phyloP scores from a whole-genome alignment of 805 yeast genomes.

The Candida suzukii region DNA sequence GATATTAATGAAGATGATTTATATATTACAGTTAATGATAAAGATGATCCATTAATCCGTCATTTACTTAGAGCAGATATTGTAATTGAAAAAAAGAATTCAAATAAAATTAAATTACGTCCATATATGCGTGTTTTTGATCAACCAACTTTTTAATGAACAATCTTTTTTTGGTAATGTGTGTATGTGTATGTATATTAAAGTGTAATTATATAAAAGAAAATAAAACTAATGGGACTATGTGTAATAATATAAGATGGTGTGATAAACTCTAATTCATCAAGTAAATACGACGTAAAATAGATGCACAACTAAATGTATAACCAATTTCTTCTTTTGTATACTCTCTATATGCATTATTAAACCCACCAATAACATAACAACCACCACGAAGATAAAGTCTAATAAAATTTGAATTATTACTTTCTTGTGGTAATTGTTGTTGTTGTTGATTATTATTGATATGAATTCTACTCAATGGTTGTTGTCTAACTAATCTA shows the following conservation, averaged over 20 bases:
- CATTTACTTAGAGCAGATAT: slow-evolving; percentile 20
- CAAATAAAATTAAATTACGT: slow-evolving; percentile 20
- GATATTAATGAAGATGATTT: slow-evolving; percentile 6
- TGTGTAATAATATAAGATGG: not conserved
- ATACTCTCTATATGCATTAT: slow-evolving; percentile 22
- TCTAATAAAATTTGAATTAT: slow-evolving; percentile 30
- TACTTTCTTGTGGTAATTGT: too few relatives aligned
- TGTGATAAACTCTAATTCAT: slow-evolving; percentile 9
- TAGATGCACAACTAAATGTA: slow-evolving; percentile 38
- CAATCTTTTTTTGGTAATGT: not conserved
- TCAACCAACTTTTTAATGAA: not conserved
- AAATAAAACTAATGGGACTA: not conserved
- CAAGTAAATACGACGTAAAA: slow-evolving; percentile 41
- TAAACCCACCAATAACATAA: slow-evolving; percentile 41
- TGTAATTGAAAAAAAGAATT: slow-evolving; percentile 18
- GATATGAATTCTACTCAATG: not conserved
- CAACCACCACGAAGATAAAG: slow-evolving; percentile 46
- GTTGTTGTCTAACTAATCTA: slow-evolving; percentile 33
- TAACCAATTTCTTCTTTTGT: slow-evolving; percentile 34
- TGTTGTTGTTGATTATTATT: not conserved
- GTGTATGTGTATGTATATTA: not conserved
- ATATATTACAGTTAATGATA: slow-evolving; percentile 18
- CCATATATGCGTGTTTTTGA: slow-evolving; percentile 1
- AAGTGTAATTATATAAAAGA: not conserved
- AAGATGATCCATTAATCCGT: slow-evolving; percentile 27